Evolutionary conservation across 73 alveolate species (phyloP).

Genomic region (Tetrahymena thermophila): DNA sequence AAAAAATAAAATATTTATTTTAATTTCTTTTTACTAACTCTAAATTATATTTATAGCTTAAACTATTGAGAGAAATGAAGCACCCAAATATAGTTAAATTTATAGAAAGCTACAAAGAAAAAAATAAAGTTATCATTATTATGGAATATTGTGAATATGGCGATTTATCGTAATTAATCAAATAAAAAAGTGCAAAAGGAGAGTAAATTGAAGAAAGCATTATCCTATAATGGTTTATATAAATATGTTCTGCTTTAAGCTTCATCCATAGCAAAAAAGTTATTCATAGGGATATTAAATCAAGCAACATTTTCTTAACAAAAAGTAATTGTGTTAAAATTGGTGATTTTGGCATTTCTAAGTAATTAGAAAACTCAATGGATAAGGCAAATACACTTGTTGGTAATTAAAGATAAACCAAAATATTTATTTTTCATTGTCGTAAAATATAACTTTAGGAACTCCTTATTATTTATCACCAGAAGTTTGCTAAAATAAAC

Average conservation of each 20-base stretch:
- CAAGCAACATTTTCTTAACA: conserved; percentile 87
- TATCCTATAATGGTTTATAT: conserved; percentile 72
- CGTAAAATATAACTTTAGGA: conserved; percentile 11
- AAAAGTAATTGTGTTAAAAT: conserved; percentile 79
- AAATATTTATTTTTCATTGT: background rate
- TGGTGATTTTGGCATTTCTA: conserved; percentile 84
- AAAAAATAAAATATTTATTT: background rate
- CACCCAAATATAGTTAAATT: conserved; percentile 91
- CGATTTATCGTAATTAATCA: background rate
- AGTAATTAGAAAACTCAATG: conserved; percentile 51
- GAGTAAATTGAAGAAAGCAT: conserved; percentile 49
- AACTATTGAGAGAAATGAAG: conserved; percentile 53
- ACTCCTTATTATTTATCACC: conserved; percentile 68
- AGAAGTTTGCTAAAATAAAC: conserved; percentile 66
- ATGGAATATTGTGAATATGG: conserved; percentile 85
- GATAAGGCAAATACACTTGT: conserved; percentile 62
- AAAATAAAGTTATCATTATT: conserved; percentile 60
- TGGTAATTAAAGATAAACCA: conserved; percentile 33
- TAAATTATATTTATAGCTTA: background rate
- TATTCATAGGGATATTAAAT: conserved; percentile 90
- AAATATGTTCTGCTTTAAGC: conserved; percentile 59
- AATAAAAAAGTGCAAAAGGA: conserved; percentile 44
- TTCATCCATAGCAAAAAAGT: conserved; percentile 86
- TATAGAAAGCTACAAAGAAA: conserved; percentile 77
- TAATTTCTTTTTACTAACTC: background rate